Conservation (phyloP, 148 eudicot genomes). For the Dianthus caryophyllus region DNA sequence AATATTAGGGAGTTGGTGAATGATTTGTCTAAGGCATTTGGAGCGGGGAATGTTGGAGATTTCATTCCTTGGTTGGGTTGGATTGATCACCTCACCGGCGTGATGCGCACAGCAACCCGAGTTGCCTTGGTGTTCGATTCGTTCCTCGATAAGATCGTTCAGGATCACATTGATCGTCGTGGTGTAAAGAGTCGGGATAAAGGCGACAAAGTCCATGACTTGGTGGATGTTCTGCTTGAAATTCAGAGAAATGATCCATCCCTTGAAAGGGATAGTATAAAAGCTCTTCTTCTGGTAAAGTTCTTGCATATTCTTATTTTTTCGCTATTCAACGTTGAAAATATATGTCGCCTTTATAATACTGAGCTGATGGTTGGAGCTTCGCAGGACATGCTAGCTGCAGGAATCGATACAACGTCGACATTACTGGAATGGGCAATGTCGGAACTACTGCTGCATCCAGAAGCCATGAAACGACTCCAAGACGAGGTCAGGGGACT, state of each 20-base stretch:
- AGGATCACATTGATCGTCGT: conserved; percentile 22
- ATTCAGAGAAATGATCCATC: conserved; percentile 20
- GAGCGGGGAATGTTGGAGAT: conserved; percentile 30
- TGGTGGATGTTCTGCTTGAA: conserved; percentile 40
- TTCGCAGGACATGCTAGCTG: conserved; percentile 40
- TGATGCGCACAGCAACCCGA: conserved; percentile 16
- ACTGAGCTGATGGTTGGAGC: neutral
- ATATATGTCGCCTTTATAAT: too few species aligned
- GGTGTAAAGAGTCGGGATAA: neutral
- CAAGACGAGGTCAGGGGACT: conserved; percentile 34
- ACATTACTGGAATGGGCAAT: conserved; percentile 42
- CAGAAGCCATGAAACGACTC: conserved; percentile 26
- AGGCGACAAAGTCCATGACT: conserved; percentile 12
- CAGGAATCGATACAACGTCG: conserved; percentile 37
- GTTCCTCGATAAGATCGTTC: conserved; percentile 28
- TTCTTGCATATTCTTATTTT: neutral
- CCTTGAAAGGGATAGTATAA: conserved; percentile 27
- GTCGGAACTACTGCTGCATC: conserved; percentile 37
- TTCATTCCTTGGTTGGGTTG: conserved; percentile 49
- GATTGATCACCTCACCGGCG: conserved; percentile 35
- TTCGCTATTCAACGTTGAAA: neutral
- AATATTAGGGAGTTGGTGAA: conserved; percentile 18
- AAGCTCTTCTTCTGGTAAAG: conserved; percentile 41
- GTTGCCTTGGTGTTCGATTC: conserved; percentile 39
- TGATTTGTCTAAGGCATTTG: conserved; percentile 21